phyloP scores from a whole-genome alignment of 2,329 filamentous ascomycete species.

The Epichloe amarillans region DNA sequence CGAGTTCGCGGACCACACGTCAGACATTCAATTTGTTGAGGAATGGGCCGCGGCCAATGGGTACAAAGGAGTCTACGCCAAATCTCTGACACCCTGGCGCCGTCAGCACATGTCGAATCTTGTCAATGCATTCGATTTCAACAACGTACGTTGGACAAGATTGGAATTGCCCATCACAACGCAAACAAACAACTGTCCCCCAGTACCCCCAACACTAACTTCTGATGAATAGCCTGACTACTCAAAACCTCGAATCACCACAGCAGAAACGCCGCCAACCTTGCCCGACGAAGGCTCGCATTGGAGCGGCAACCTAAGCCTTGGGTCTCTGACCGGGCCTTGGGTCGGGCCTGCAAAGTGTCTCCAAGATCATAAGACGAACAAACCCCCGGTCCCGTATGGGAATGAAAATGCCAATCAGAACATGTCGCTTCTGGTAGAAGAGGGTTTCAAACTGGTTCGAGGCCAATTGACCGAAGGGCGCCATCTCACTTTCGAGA shows the following conservation, averaged over 20 bases:
- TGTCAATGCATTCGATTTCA: slow-evolving; percentile 25
- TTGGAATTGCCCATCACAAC: background rate
- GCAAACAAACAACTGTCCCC: background rate
- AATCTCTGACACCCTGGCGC: slow-evolving; percentile 14
- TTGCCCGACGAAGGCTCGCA: slow-evolving; percentile 3
- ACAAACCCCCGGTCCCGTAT: slow-evolving; percentile 7
- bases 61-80: slow-evolving; percentile 19
- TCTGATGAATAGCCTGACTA: slow-evolving; percentile 5
- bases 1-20: slow-evolving; percentile 39
- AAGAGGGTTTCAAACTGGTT: slow-evolving; percentile 39
- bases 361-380: slow-evolving; percentile 4
- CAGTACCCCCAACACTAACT: background rate
- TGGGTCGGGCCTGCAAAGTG: slow-evolving; percentile 10
- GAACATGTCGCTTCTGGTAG: slow-evolving; percentile 64
- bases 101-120: slow-evolving; percentile 17
- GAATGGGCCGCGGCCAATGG: slow-evolving; percentile 23
- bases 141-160: slow-evolving; percentile 15
- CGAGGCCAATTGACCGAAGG: slow-evolving; percentile 39
- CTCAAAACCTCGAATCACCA: slow-evolving; percentile 4
- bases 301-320: slow-evolving; percentile 7
- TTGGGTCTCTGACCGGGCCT: slow-evolving; percentile 9
- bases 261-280: background rate
- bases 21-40: slow-evolving; percentile 39
- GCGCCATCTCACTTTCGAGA: slow-evolving; percentile 37
- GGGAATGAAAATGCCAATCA: slow-evolving; percentile 44